Evolutionary conservation across 495 filamentous ascomycete species (phyloP).

Genomic region (Podospora pseudocomata): DNA sequence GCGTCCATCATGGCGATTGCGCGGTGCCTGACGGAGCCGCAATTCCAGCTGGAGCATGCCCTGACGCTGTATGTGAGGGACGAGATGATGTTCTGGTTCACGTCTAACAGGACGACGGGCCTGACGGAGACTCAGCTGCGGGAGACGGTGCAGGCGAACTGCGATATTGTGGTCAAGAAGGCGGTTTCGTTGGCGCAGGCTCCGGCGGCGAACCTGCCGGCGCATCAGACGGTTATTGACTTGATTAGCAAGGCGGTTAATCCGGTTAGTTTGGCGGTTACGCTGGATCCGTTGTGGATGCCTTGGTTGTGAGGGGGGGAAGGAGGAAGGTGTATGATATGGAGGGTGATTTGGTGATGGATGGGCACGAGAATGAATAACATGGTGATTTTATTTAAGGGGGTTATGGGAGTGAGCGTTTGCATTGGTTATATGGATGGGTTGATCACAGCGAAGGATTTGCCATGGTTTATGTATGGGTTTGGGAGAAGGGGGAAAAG

Average conservation of each 20-base stretch:
- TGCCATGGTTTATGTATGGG: neutral
- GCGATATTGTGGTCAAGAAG: constrained; percentile 83
- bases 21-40: constrained; percentile 88
- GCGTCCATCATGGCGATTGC: constrained; percentile 93
- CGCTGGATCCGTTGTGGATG: constrained; percentile 93
- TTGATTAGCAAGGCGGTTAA: constrained; percentile 80
- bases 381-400: too few species aligned
- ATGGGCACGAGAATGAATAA: neutral
- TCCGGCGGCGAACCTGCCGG: constrained; percentile 67
- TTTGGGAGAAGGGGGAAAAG: neutral
- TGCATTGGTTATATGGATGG: neutral
- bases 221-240: constrained; percentile 95
- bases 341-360: neutral
- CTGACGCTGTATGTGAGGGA: constrained; percentile 92
- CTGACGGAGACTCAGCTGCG: constrained; percentile 70
- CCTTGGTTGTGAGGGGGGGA: constrained; percentile 65
- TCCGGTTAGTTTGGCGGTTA: constrained; percentile 74
- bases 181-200: constrained; percentile 73
- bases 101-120: constrained; percentile 57
- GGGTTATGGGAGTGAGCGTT: neutral
- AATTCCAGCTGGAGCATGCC: constrained; percentile 85
- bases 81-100: constrained; percentile 98
- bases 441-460: neutral
- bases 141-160: constrained; percentile 83
- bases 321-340: neutral